Percentiles rank a stretch among this genome's conserved stretches.
Evolutionary conservation across 495 filamentous ascomycete genomes (phyloP).

Genomic region (Xylaria intraflava): DNA sequence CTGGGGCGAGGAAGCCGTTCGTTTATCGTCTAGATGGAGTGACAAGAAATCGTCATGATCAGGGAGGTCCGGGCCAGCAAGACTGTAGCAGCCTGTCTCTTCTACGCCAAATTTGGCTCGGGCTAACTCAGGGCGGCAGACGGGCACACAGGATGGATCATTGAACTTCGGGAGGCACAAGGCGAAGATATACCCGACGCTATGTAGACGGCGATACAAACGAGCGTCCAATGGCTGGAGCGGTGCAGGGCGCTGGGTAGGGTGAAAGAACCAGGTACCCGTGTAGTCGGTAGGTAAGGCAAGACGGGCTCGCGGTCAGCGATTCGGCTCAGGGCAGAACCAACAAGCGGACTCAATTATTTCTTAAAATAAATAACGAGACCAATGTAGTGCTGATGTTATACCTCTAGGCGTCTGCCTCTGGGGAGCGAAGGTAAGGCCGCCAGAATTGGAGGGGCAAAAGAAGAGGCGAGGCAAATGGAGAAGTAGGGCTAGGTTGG

Average conservation of each 20-base stretch:
- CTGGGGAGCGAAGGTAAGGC: neutral
- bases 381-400: neutral
- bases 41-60: conserved; percentile 6
- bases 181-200: neutral
- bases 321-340: neutral
- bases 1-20: neutral
- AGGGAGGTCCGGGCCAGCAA: neutral
- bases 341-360: conserved; percentile 2
- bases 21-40: conserved; percentile 6
- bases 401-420: neutral
- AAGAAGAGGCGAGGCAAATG: neutral
- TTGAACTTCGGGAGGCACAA: conserved; percentile 6
- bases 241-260: neutral
- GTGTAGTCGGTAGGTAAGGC: neutral
- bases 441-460: conserved; percentile 5
- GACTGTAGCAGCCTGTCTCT: neutral
- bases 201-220: neutral
- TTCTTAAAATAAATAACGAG: neutral
- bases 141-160: conserved; percentile 3
- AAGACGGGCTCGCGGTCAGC: neutral
- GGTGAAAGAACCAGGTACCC: neutral
- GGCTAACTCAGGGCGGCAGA: conserved; percentile 20
- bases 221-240: neutral
- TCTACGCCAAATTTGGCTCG: conserved; percentile 6
- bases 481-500: neutral